These are phyloP conservation scores for Phytopythium oedochilum DNA, from an alignment of 352 stramenopile genomes.

Conservation along the genomic window DNA sequence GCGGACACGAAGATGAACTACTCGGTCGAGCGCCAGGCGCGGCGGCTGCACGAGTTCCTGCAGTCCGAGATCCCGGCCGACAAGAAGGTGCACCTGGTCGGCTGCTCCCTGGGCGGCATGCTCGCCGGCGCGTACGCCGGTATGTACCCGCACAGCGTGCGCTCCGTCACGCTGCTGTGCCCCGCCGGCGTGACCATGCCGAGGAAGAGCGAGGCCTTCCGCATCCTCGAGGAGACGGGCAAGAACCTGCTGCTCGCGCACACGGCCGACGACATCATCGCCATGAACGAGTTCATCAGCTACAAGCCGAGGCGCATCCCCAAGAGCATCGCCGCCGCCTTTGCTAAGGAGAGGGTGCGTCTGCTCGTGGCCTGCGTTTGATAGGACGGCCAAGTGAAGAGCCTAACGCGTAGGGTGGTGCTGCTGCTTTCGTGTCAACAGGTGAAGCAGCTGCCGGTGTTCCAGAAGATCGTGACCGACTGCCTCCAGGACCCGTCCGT, in stretches of 20 bases:
- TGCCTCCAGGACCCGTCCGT: slow-evolving; percentile 47
- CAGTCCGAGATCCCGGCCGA: slow-evolving; percentile 34
- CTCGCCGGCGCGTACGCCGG: slow-evolving; percentile 65
- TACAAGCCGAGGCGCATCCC: slow-evolving; percentile 27
- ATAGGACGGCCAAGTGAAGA: no score
- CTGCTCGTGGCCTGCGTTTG: no score
- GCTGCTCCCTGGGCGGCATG: slow-evolving; percentile 78
- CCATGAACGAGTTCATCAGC: slow-evolving; percentile 48
- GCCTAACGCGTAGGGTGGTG: neutral
- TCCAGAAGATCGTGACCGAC: slow-evolving; percentile 59
- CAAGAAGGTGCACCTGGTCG: slow-evolving; percentile 66
- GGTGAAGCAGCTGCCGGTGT: slow-evolving; percentile 38
- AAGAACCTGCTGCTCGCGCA: slow-evolving; percentile 60
- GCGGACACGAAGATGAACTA: slow-evolving; percentile 40
- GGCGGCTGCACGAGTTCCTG: slow-evolving; percentile 54
- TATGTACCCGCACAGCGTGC: slow-evolving; percentile 44
- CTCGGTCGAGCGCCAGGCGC: slow-evolving; percentile 44
- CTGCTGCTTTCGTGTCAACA: neutral
- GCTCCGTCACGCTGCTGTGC: slow-evolving; percentile 71
- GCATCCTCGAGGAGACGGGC: slow-evolving; percentile 54
- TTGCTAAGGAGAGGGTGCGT: slow-evolving; percentile 37
- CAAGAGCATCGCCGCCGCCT: slow-evolving; percentile 20
- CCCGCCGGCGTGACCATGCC: slow-evolving; percentile 67
- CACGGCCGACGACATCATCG: slow-evolving; percentile 48
- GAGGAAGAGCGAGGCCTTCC: slow-evolving; percentile 49